Base-by-base conservation (phyloP, 495 filamentous ascomycete species). In the Neurospora cerealis region DNA sequence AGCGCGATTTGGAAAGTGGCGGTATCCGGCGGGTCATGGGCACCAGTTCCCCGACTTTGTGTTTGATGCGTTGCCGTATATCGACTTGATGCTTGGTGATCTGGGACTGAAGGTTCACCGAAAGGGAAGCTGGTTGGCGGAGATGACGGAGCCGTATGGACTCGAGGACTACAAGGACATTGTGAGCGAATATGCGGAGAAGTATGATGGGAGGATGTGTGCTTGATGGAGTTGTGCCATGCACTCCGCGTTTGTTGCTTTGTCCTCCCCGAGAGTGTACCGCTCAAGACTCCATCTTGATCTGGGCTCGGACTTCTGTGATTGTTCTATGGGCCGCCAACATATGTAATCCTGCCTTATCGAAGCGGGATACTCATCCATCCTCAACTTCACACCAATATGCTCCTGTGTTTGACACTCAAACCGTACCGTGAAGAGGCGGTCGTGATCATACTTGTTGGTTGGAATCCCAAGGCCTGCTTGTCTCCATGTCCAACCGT, bases 51-150 rank as follows among this genome's bases (percentile, higher is more conserved):
- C 91, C 0, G 92, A 93, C 76, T 88, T 93, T 73, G 89, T 92
- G 69, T 94, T 93, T 77, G 93, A 96, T 79, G 87, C 86, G 2
- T 75, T 94, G 60, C 90, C 93, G n/a, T 96, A 95, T 77, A 78
- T 94, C 4, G 93, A 95, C 81, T 74, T 93, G 75, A 75, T 95
- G 81, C 77, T 93, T 71, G 77, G 81, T 2, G 93, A 95, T 77
- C 73, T 96, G 70, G 92, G 92, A 15, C 77, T 86, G 19, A 74
- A 78, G 48, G 78, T 82, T 40, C 81, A 82, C 72, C 81, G 85
- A 28, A 86, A 86, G 80, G 73, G 71, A 5, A 79, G 81, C 54
- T 85, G 84, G 79, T 77, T 87, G 38, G 82, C 82, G 0, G 87
- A 88, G 74, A 84, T 87, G 70, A 81, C 87, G 73, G 79, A 87